phyloP scores from a whole-genome alignment of 441 rosid species.

The Croton setiger region DNA sequence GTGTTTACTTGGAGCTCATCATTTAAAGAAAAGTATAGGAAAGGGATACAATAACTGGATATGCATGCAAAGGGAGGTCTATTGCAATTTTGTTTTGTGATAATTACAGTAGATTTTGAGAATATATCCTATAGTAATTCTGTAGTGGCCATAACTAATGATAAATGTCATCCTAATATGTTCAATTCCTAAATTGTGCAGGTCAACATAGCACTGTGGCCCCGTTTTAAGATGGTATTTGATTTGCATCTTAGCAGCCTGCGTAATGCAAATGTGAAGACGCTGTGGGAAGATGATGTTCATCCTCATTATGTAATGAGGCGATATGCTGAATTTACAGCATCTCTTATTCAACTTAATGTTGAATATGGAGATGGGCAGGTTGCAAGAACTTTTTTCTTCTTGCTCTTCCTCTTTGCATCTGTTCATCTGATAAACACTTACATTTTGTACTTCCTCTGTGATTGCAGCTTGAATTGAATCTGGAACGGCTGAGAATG shows the following conservation, averaged over 20 bases:
- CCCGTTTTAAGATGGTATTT: conserved; percentile 96
- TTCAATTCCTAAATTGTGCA: conserved; percentile 29
- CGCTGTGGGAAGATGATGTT: conserved; percentile 96
- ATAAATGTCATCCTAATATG: conserved; percentile 13
- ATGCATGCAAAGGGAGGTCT: not conserved
- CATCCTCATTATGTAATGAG: conserved; percentile 99
- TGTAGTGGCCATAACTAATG: not conserved
- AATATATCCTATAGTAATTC: not conserved
- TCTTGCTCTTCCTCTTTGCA: not conserved
- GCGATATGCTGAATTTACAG: conserved; percentile 98
- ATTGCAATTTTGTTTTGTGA: not conserved
- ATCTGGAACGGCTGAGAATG: conserved; percentile 94
- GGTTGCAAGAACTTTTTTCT: conserved; percentile 36
- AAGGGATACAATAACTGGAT: not conserved
- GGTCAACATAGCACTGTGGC: conserved; percentile 97
- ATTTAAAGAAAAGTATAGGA: not conserved
- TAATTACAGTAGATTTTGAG: not conserved
- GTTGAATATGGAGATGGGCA: conserved; percentile 98
- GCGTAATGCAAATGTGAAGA: conserved; percentile 85
- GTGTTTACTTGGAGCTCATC: not conserved
- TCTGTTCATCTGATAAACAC: not conserved
- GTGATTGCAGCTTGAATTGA: conserved; percentile 85
- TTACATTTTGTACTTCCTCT: conserved; percentile 9
- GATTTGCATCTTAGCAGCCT: conserved; percentile 92
- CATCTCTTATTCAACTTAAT: conserved; percentile 94